A percentile compares a stretch with the other conserved stretches of the same genome.
phyloP scores from a whole-genome alignment of 768 basidiomycete genomes.

The Boletus sp. region DNA sequence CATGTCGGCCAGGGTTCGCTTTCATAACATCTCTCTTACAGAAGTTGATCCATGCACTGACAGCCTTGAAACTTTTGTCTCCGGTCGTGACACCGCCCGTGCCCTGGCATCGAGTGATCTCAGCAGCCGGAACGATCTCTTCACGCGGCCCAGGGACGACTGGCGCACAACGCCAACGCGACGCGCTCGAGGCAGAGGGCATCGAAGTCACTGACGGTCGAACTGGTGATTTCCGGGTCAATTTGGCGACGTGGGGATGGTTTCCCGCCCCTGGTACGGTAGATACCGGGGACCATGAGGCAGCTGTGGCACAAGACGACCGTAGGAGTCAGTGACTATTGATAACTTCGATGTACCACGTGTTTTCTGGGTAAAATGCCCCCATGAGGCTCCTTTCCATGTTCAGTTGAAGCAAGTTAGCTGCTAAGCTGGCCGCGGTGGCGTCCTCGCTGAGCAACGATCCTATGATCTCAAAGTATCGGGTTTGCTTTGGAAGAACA shows the following conservation, averaged over 20 bases:
- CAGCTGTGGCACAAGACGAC: neutral
- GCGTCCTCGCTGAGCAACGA: neutral
- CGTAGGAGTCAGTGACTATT: neutral
- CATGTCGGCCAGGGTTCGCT: constrained; percentile 78
- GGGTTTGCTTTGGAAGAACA: too few relatives aligned
- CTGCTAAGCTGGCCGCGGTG: neutral
- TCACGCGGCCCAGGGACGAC: constrained; percentile 82
- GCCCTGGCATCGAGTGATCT: constrained; percentile 81
- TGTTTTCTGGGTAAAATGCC: neutral
- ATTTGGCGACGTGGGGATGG: constrained; percentile 63
- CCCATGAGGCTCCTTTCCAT: neutral
- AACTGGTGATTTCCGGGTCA: constrained; percentile 57
- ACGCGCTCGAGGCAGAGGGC: constrained; percentile 77
- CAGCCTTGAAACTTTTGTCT: constrained; percentile 77
- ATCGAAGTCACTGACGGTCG: constrained; percentile 65
- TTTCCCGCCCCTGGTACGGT: constrained; percentile 46
- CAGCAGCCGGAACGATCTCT: constrained; percentile 69
- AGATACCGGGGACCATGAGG: constrained; percentile 13
- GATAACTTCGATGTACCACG: neutral
- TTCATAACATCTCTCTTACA: neutral
- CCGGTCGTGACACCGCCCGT: constrained; percentile 60
- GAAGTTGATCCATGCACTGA: neutral
- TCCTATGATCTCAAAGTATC: neutral
- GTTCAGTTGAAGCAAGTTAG: neutral
- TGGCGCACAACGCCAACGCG: constrained; percentile 73